A percentile compares a stretch with the other conserved stretches of the same genome.
Evolutionary conservation across 306 rosid species (phyloP).

Genomic region (Hylodesmum podocarpum): DNA sequence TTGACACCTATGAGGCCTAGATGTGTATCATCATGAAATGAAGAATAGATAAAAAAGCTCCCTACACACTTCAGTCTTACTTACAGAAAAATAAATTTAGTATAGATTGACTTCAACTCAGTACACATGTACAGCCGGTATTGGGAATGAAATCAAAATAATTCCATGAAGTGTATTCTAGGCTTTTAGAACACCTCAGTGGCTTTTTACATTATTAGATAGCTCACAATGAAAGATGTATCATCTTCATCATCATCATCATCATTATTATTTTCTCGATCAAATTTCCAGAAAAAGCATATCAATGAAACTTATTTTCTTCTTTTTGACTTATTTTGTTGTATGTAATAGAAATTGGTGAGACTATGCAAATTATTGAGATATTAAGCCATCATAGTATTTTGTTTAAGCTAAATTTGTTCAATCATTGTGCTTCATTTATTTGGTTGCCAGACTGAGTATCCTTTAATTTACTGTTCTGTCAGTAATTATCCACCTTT

Average conservation of each 20-base stretch:
- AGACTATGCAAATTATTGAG: background rate
- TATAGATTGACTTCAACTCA: background rate
- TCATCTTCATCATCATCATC: background rate
- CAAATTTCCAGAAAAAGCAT: background rate
- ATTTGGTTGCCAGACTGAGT: background rate
- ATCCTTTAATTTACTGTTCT: constrained; percentile 32
- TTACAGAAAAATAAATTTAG: background rate
- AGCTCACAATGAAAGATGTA: background rate
- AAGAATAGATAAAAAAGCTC: background rate
- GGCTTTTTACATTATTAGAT: background rate
- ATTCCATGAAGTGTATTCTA: background rate
- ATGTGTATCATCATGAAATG: background rate
- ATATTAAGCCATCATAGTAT: background rate
- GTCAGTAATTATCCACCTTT: constrained; percentile 41
- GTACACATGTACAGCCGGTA: background rate
- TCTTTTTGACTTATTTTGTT: background rate
- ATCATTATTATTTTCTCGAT: background rate
- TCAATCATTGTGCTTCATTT: constrained; percentile 17
- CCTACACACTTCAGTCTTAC: background rate
- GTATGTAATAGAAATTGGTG: background rate
- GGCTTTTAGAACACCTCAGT: background rate
- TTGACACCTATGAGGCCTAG: background rate
- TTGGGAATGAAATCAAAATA: background rate
- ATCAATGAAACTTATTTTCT: background rate
- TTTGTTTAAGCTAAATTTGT: constrained; percentile 6